phyloP scores from a whole-genome alignment of 2,329 filamentous ascomycete species.

The Dactylellina parvicollis region DNA sequence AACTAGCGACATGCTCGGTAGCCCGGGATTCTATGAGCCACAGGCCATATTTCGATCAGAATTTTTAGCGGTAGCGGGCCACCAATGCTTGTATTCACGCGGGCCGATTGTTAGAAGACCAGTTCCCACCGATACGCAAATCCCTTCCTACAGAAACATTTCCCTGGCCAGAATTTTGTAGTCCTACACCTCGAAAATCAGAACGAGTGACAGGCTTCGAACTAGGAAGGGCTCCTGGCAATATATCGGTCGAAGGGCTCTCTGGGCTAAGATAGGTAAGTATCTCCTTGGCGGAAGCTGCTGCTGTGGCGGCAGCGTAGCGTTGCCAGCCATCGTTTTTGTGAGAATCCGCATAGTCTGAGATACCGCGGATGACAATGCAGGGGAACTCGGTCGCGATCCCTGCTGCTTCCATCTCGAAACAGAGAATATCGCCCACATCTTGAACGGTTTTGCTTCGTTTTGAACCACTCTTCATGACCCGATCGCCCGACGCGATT shows the following conservation, averaged over 20 bases:
- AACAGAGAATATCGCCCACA: constrained; percentile 6
- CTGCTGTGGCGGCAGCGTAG: constrained; percentile 53
- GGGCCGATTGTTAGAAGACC: too few relatives aligned
- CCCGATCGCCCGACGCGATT: constrained; percentile 23
- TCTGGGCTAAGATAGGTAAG: constrained; percentile 17
- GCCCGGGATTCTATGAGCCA: too few relatives aligned
- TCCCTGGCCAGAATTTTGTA: constrained; percentile 10
- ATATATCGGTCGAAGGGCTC: not conserved
- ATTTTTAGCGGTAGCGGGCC: too few relatives aligned
- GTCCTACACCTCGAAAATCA: not conserved
- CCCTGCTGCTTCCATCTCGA: constrained; percentile 56
- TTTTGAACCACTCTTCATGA: constrained; percentile 14
- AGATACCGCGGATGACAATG: constrained; percentile 54
- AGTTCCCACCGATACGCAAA: not conserved
- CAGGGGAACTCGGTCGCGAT: constrained; percentile 11
- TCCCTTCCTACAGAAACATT: constrained; percentile 4
- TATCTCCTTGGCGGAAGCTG: constrained; percentile 24
- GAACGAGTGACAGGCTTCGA: too few relatives aligned
- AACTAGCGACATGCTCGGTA: too few relatives aligned
- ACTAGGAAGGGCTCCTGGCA: not conserved
- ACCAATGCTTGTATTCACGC: too few relatives aligned
- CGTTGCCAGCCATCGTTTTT: constrained; percentile 56
- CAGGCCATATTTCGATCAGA: too few relatives aligned
- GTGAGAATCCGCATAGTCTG: constrained; percentile 56
- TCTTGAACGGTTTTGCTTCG: not conserved